Evolutionary conservation across 75 land plant genomes (phyloP).

Genomic region (Sequoiadendron giganteum): DNA sequence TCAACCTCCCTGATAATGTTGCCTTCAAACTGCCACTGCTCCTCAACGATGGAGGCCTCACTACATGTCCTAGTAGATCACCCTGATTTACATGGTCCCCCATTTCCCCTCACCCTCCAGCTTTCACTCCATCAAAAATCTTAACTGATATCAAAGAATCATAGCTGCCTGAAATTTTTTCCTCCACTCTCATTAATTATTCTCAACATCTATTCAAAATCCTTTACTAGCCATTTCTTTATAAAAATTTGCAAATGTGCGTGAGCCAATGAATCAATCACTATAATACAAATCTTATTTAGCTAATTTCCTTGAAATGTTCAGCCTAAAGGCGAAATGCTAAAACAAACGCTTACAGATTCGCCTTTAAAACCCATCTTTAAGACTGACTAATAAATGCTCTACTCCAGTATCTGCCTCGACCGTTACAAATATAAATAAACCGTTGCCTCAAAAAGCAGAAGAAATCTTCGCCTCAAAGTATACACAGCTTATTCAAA

Average conservation of each 20-base stretch:
- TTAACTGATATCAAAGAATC: background rate
- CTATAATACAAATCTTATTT: background rate
- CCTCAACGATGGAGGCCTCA: conserved; percentile 37
- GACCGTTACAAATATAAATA: background rate
- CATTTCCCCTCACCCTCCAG: conserved; percentile 24
- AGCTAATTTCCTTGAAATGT: background rate
- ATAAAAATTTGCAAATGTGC: background rate
- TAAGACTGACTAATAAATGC: background rate
- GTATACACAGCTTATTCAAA: too few species aligned
- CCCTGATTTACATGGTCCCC: conserved; percentile 23
- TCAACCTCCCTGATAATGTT: conserved; percentile 52
- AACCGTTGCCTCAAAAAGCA: too few species aligned
- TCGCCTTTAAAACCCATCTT: background rate
- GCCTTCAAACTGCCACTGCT: conserved; percentile 48
- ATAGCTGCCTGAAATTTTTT: background rate
- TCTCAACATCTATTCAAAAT: background rate
- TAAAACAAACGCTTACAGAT: background rate
- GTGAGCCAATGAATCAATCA: background rate
- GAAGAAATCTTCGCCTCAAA: too few species aligned
- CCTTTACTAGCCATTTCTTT: background rate
- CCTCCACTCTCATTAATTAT: background rate
- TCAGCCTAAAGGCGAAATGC: background rate
- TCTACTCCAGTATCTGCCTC: background rate
- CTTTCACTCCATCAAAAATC: background rate
- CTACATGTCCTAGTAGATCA: conserved; percentile 40